Evolutionary conservation across 768 basidiomycete species (phyloP), one percentile per base, ranked within the genome.

Genomic region (Boletus sensibilis): DNA sequence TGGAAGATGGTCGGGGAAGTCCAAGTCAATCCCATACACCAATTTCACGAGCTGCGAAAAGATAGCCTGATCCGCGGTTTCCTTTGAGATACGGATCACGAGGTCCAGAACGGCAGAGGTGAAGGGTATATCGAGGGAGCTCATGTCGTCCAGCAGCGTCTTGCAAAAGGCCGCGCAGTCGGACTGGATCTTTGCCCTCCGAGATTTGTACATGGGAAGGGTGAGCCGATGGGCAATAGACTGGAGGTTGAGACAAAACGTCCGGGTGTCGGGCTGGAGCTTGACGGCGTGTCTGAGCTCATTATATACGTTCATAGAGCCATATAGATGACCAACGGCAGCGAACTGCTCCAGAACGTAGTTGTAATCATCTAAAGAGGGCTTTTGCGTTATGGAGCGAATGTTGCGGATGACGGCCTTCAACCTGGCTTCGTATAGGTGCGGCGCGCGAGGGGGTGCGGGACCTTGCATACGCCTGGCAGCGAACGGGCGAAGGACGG

Each of bases 1-100:
- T 33, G 87, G 83, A 11, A 79, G 72, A 39, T 83, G 78, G 64
- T 94, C 92, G 0, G 90, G 90, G 63, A 85, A 85, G 21, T 80
- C 76, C 45, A 93, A 69, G 71, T 94, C 92, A 54, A 94, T 80
- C 0, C 86, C 90, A 69, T 92, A 94, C 35, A 81, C 83, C 63
- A 81, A 73, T 61, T 80, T 84, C 76, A 92, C 72, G 25, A 92
- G 75, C 27, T 73, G 65, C 50, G 84, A 79, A 66, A 89, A 88
- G 0, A 76, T 75, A 31, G 80, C 74, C 53, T 74, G 65, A 67
- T 88, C 83, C 48, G 81, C 65, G 0, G 83, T 67, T 57, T 85
- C 83, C 72, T 85, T 88, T 62, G 90, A 74, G 58, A 93, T 80
- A 20, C 88, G 84, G 42, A 87, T 73, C 2, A 77, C 77, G 52